Evolutionary conservation across 2,329 filamentous ascomycete species (phyloP).

Genomic region (Pseudogymnoascus sp.): DNA sequence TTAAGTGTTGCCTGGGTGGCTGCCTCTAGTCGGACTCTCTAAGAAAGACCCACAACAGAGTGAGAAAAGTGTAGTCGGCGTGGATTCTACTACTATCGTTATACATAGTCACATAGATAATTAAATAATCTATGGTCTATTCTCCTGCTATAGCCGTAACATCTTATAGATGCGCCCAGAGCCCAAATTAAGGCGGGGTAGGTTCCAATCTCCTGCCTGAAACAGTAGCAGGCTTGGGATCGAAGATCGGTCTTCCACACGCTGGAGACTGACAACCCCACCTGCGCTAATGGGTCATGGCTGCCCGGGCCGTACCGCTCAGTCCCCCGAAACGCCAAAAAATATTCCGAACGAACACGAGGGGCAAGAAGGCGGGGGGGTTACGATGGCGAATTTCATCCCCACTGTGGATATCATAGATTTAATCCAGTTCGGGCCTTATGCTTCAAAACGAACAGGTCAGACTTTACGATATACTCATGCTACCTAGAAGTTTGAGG

Average conservation of each 20-base stretch:
- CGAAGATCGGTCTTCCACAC: not conserved
- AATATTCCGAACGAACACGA: not conserved
- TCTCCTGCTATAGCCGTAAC: not conserved
- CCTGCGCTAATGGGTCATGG: not conserved
- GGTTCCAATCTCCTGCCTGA: not conserved
- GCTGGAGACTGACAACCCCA: not conserved
- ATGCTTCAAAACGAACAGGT: not conserved
- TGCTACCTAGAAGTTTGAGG: not conserved
- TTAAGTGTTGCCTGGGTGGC: not conserved
- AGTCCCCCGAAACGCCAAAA: not conserved
- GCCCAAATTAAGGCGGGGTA: not conserved
- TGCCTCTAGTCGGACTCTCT: not conserved
- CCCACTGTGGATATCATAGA: not conserved
- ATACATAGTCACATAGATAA: conserved; percentile 30
- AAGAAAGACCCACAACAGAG: not conserved
- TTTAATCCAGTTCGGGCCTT: not conserved
- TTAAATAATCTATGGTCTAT: not conserved
- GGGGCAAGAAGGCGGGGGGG: not conserved
- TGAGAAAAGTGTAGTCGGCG: conserved; percentile 24
- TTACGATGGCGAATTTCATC: not conserved
- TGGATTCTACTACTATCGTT: conserved; percentile 57
- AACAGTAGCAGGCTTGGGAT: not conserved
- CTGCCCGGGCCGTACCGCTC: not conserved
- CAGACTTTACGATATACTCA: not conserved
- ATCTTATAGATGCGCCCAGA: not conserved